Percentiles rank a stretch among this genome's conserved stretches.
Conservation (phyloP, 2,329 filamentous ascomycete species). For the Thielaviopsis populi region DNA sequence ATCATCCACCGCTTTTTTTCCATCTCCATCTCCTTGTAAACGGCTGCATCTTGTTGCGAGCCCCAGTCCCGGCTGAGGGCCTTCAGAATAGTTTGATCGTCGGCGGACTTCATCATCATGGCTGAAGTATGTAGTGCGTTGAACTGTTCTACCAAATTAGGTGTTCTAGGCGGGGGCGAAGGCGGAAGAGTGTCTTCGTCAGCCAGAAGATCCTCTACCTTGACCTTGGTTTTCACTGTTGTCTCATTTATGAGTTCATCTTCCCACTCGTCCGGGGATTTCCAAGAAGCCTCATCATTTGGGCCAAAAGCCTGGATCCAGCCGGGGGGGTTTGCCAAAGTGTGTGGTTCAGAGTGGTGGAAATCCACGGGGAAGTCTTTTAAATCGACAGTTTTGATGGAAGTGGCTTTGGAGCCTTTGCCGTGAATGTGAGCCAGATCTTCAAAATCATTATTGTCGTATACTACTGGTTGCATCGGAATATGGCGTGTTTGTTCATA, state of each 20-base stretch:
- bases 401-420: neutral
- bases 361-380: slow-evolving; percentile 13
- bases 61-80: slow-evolving; percentile 39
- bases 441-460: neutral
- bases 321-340: neutral
- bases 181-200: slow-evolving; percentile 13
- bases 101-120: slow-evolving; percentile 39
- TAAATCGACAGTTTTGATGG: neutral
- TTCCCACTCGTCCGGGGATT: slow-evolving; percentile 30
- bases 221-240: slow-evolving; percentile 3
- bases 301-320: slow-evolving; percentile 15
- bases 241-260: neutral
- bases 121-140: slow-evolving; percentile 37
- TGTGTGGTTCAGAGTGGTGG: neutral
- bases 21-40: slow-evolving; percentile 37
- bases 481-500: neutral
- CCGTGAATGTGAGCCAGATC: neutral
- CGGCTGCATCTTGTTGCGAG: slow-evolving; percentile 29
- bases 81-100: slow-evolving; percentile 36
- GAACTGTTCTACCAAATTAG: slow-evolving; percentile 19
- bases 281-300: slow-evolving; percentile 11
- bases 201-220: slow-evolving; percentile 11
- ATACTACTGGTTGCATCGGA: neutral
- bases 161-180: slow-evolving; percentile 21
- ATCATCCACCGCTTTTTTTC: slow-evolving; percentile 49